Evolutionary conservation across 2,329 filamentous ascomycete species (phyloP), one percentile per base, ranked within the genome.

Genomic region (Ceratocystiopsis minuta): DNA sequence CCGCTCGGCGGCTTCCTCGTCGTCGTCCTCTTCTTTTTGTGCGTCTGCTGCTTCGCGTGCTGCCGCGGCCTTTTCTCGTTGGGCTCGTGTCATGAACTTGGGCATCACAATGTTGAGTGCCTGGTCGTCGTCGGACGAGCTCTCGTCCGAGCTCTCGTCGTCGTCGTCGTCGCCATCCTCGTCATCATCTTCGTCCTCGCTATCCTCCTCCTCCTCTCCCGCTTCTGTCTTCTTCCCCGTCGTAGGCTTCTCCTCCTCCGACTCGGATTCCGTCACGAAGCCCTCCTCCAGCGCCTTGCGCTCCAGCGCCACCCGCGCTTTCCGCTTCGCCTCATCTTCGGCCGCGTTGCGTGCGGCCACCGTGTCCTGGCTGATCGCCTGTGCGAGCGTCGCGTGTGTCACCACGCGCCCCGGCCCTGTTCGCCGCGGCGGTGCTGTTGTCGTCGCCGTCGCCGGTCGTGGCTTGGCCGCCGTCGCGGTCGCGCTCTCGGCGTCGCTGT

Each of bases 21-120:
- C 48, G 15, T 51, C 43, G n/a, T 42, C 34, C 4, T 42, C 33
- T 3, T 38, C 32, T 3, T 41, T 36, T 24, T 34, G 40, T 20
- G 31, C 24, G 50, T 41, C 36, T 37, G 12, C 16, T 18, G 40
- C 56, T 16, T 10, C 24, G 24, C 24, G 5, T 10, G 24, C 11
- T 43, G 51, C 10, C 42, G 48, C 39, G 40, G 52, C 55, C 24
- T 36, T 38, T 35, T 58, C 59, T 47, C 74, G 64, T 49, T 74
- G 66, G 45, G 62, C 67, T 47, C 73, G 76, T 17, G 72, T 72
- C 34, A 78, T 67, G 53, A 78, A 78, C 41, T 74, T 78, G 2
- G 75, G 75, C 36, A 73, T 65, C 48, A 75, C 62, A 67, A 78
- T 73, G 35, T 77, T 56, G 1, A 71, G 70, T 0, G 67, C 67